A percentile compares a stretch with the other conserved stretches of the same genome.
phyloP scores from a whole-genome alignment of 352 stramenopile species.

The Peronospora farinosa region DNA sequence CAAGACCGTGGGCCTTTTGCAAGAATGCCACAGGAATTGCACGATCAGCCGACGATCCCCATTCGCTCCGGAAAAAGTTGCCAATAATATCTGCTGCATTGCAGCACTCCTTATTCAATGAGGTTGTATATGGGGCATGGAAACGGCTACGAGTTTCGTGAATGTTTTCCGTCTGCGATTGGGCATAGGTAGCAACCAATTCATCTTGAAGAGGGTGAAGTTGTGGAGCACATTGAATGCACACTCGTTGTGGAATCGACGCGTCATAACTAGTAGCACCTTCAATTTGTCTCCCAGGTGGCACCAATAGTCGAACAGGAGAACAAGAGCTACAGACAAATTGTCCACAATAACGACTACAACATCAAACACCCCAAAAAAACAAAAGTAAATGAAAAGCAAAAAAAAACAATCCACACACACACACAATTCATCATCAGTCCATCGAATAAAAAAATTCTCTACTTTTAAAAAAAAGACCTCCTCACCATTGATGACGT shows the following conservation, averaged over 20 bases:
- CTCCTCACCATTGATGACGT: conserved; percentile 45
- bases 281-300: conserved; percentile 36
- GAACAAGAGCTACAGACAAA: conserved; percentile 54
- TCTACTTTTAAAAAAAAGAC: too few relatives aligned
- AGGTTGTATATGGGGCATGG: conserved; percentile 40
- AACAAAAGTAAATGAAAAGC: too few relatives aligned
- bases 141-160: conserved; percentile 33
- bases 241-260: conserved; percentile 46
- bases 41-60: conserved; percentile 39
- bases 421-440: neutral
- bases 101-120: conserved; percentile 46
- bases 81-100: conserved; percentile 57
- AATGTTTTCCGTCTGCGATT: conserved; percentile 34
- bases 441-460: too few relatives aligned
- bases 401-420: neutral
- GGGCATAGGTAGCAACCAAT: conserved; percentile 34
- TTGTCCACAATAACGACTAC: conserved; percentile 32
- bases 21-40: conserved; percentile 45
- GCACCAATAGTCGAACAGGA: conserved; percentile 41
- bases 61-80: conserved; percentile 59
- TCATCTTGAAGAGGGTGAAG: conserved; percentile 47
- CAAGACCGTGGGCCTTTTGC: conserved; percentile 47
- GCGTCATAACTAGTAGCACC: conserved; percentile 45
- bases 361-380: conserved; percentile 10
- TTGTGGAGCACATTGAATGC: conserved; percentile 46